Base-by-base conservation (phyloP, 2,329 filamentous ascomycete species). In the Trichoderma koningii region DNA sequence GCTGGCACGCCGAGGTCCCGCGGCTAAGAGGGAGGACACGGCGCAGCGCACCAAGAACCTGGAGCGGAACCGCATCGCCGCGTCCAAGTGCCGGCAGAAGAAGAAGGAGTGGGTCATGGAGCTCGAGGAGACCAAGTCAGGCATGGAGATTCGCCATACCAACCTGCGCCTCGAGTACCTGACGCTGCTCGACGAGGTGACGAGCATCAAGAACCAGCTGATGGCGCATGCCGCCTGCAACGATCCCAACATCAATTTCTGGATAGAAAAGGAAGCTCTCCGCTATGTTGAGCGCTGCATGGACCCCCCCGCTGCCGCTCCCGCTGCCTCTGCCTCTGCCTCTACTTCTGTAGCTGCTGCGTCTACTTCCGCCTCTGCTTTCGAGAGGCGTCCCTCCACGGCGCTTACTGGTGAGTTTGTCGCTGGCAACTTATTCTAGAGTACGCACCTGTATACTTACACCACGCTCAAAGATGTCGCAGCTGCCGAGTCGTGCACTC, bases 1-100 rank as follows among this genome's bases (percentile, higher is more conserved):
- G n/a, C 9, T 48, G 44, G 21, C 62, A 5, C 34, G 62, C 5
- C 51, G 53, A 21, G 45, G 34, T 0, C 34, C 62, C 17, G 26
- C 52, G 4, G 42, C 42, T 5, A 48, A 60, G 26, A 55, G 52
- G 17, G 65, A 64, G 30, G 65, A 64, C 38, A 38, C 47, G 3
- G 45, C 65, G 7, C 66, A 84, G 70, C 80, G 85, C 30, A 81
- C 79, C 67, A 83, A 82, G 67, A 88, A 87, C 69, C 80, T 91
- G 0, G 87, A 90, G 75, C 85, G 89, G 66, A 93, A 93, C 73
- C 83, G 89, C 10, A 78, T 89, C 2, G 89, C 90, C 0, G 89
- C 90, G 1, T 89, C 87, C 73, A 92, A 91, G 72, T 92, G 89
- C 71, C 85, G 89, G 3, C 84, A 89, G 71, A 91, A 90, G 75